Percentiles rank a stretch among this genome's conserved stretches.
These are phyloP conservation scores for Cafeteria roenbergensis DNA, from an alignment of 108 stramenopile genomes.

Conservation along the genomic window DNA sequence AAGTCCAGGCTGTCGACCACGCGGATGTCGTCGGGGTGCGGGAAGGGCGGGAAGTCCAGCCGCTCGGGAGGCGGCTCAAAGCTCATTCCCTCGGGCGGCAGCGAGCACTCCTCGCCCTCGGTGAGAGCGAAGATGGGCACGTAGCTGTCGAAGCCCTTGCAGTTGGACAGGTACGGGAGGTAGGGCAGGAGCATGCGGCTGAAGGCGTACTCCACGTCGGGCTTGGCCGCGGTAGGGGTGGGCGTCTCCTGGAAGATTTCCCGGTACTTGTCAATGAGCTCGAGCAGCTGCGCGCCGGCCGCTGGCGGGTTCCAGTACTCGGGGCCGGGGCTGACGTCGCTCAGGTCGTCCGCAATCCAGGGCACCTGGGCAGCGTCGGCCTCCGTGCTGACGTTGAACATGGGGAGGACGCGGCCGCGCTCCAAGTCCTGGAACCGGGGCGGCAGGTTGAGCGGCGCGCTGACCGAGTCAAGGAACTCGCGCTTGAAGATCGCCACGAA, in stretches of 20 bases:
- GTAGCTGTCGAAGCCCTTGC: constrained; percentile 58
- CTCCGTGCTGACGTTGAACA: constrained; percentile 43
- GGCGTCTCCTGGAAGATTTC: constrained; percentile 55
- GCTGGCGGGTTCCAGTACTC: constrained; percentile 48
- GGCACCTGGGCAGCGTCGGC: constrained; percentile 8
- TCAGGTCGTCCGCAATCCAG: constrained; percentile 1
- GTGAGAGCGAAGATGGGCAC: constrained; percentile 25
- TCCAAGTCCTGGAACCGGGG: constrained; percentile 53
- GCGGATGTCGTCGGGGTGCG: constrained; percentile 56
- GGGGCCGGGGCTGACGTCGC: constrained; percentile 17
- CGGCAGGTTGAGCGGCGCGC: constrained; percentile 59
- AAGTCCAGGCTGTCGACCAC: constrained; percentile 51
- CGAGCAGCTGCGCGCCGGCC: constrained; percentile 4
- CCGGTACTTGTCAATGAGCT: constrained; percentile 51
- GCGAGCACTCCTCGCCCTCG: constrained; percentile 25
- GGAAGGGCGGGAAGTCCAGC: constrained; percentile 39
- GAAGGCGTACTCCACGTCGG: constrained; percentile 28
- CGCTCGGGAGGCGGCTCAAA: constrained; percentile 25
- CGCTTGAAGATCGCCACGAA: constrained; percentile 13
- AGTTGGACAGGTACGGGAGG: constrained; percentile 65
- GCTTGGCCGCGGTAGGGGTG: background rate
- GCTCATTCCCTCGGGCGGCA: constrained; percentile 19
- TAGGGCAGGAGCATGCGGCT: constrained; percentile 52
- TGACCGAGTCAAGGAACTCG: constrained; percentile 18
- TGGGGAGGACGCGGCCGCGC: constrained; percentile 54